Evolutionary conservation across 2,329 filamentous ascomycete species (phyloP), one percentile per base, ranked within the genome.

Genomic region (Thielaviopsis populi): DNA sequence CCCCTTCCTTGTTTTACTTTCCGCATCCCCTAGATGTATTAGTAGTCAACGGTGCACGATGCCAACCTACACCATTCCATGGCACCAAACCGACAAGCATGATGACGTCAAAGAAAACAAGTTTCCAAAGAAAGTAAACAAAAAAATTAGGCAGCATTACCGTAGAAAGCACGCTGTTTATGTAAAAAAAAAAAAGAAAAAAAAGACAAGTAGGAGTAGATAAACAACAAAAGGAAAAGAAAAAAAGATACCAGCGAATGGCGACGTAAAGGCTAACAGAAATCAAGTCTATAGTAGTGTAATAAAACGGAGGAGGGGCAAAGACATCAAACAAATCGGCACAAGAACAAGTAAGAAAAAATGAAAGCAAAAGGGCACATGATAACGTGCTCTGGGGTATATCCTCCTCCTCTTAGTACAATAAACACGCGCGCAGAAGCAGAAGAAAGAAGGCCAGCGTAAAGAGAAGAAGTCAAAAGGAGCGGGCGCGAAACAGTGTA

Each of bases 381-480:
- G 37, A 65, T 48, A 65, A 61, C n/a, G 37, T 65, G 63, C 48
- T 46, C 42, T 58, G 63, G 63, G 65, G 65, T 66, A 66, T 66
- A 64, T 66, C 62, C 59, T 65, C 63, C 59, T 43, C 59, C 33
- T 64, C 13, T 59, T 42, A 64, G 58, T 10, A 40, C 24, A 59
- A 63, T 37, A 7, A 60, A 30, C 37, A 43, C 17, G 40, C 37
- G 27, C 50, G 46, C 50, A 33, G 17, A 54, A 33, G 41, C 41
- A 42, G 30, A 15, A 53, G 3, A 40, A 10, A 53, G 48, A 43
- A 60, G 27, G 33, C 15, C 37, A 59, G 13, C 13, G 42, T 33
- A 50, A 17, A 50, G 50, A 15, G 37, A 24, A 40, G n/a, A 43
- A 8, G 11, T 11, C n/a, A 27, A 27, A 13, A 60, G 27, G 37